Percentiles rank a stretch among this genome's conserved stretches.
Evolutionary conservation across 345 rosid genomes (phyloP).

Genomic region (Pistacia vera): DNA sequence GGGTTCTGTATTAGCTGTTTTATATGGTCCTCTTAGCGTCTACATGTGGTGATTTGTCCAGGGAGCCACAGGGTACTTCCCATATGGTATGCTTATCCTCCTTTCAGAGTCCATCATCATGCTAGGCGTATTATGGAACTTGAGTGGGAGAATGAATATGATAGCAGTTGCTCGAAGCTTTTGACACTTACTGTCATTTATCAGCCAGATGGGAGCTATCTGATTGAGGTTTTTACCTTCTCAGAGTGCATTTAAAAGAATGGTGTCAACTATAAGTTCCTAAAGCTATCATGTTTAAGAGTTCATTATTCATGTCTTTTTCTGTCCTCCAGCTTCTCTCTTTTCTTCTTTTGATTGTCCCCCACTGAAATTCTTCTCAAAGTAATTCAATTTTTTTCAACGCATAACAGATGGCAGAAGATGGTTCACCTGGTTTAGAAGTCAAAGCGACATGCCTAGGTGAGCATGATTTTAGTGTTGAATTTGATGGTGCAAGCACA

Average conservation of each 20-base stretch:
- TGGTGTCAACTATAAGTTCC: constrained; percentile 8
- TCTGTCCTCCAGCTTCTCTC: background rate
- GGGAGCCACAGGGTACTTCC: constrained; percentile 51
- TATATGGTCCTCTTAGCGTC: constrained; percentile 15
- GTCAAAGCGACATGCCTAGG: constrained; percentile 55
- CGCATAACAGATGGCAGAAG: constrained; percentile 53
- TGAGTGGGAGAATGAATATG: constrained; percentile 73
- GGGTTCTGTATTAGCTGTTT: constrained; percentile 13
- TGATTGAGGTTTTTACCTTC: constrained; percentile 53
- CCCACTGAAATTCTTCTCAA: constrained; percentile 14
- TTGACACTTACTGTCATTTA: constrained; percentile 48
- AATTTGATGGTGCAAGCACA: constrained; percentile 55
- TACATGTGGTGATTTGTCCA: constrained; percentile 36
- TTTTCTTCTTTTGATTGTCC: background rate
- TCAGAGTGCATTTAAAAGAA: constrained; percentile 13
- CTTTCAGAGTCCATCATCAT: constrained; percentile 78
- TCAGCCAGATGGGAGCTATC: constrained; percentile 65
- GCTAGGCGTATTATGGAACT: constrained; percentile 59
- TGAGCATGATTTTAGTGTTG: constrained; percentile 59
- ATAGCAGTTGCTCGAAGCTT: constrained; percentile 41
- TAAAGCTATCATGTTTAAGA: constrained; percentile 15
- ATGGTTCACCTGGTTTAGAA: constrained; percentile 36
- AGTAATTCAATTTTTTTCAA: constrained; percentile 11
- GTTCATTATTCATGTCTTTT: background rate
- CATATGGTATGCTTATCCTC: constrained; percentile 76